Base-by-base conservation (phyloP, 176 grass and related monocot species). In the Tuctoria greenei region DNA sequence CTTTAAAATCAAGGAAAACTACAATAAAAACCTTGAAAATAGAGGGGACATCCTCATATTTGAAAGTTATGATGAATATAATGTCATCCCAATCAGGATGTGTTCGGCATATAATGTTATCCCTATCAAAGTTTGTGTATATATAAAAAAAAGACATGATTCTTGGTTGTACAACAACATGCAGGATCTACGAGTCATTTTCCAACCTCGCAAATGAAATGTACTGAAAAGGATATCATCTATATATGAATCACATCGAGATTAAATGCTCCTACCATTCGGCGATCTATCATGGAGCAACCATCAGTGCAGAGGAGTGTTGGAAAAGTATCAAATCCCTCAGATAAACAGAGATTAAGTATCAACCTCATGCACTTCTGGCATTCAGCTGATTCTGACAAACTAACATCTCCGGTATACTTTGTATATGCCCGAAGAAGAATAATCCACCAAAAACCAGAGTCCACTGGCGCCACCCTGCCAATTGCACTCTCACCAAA, bases 391-490 rank as follows among this genome's bases (percentile, higher is more conserved):
- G 88, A 93, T 85, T 97, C 94, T 11, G 91, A 25, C 55, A 97
- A 78, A 60, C 88, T 91, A 42, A 67, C 50, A 91, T 97, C 94
- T 24, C 86, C 94, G 0, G 94, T 97, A 44, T 80, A 97, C 70
- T 87, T 97, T 83, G 94, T 93, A 81, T 97, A 97, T n/a, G 91
- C 94, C 23, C 91, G 86, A 28, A 97, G 91, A n/a, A 97, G 91
- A 80, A 97, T 89, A 78, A 97, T 97, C 94, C 91, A 97, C 94
- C 94, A 97, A 84, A 97, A 97, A 16, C 94, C 94, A 68, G 91
- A 97, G 78, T 93, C 94, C 4, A 97, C 94, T 1, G 94, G 94
- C 78, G 88, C 91, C 60, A 97, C 94, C 78, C 91, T 89, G 31
- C 94, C 94, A 44, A 97, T 97, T 24, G 94, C 91, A 38, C 88